Evolutionary conservation across 2,329 filamentous ascomycete species (phyloP), one percentile per base, ranked within the genome.

Genomic region (Coleophoma crateriformis): DNA sequence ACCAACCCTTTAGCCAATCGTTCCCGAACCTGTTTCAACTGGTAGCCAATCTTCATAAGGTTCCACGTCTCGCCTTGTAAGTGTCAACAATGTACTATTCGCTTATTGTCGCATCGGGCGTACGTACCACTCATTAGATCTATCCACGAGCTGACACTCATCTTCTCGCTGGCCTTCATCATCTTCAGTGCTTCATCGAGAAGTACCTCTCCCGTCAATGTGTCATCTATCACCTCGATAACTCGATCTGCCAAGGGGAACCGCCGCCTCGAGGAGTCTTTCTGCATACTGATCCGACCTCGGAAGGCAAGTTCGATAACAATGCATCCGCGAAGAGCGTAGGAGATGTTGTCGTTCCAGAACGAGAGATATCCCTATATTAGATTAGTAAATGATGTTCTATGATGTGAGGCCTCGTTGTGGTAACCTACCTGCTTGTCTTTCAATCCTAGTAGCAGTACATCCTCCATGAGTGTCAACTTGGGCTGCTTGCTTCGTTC

Each of bases 321-420:
- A 68, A 99, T 99, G 73, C 94, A 99, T 66, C 94, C 94, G 68
- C 94, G 85, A 55, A 99, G 79, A 58, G 94, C 94, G 69, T 99
- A 99, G 53, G 91, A 96, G 65, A 99, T 99, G 74, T 99, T 99
- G 73, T 99, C 94, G 73, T 99, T 99, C 94, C 94, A 99, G 73
- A 99, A 99, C 32, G 92, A 97, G 56, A 99, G 84, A 67, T 99
- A 97, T 58, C 94, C 94, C 90, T 96, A 66, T 45, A 49, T 37
- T 32, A 34, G 44, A 50, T 58, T 52, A 60, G 44, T 33, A 38
- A 50, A 33, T 22, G 33, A 14, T 51, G 46, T 35, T 20, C 46
- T 42, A 22, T 20, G 44, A 20, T 22, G 34, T 17, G 22, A 48
- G 38, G 27, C 44, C 22, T 41, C 53, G 17, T 51, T 39, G 50